These are phyloP conservation scores for Parathielavia appendiculata DNA, from an alignment of 495 filamentous ascomycete species.

Conservation along the genomic window DNA sequence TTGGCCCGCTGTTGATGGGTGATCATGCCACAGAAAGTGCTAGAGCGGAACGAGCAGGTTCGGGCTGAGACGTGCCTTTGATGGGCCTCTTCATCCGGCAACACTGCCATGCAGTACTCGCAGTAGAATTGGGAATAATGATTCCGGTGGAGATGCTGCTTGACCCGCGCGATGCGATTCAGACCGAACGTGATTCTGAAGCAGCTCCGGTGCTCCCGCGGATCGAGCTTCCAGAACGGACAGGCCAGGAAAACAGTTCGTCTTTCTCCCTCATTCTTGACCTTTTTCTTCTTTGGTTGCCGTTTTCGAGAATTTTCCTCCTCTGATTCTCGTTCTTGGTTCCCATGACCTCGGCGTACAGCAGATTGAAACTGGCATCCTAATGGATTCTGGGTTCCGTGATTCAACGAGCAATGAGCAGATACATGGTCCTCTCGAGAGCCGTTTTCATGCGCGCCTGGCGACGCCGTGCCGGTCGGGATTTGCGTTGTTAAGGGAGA, in stretches of 20 bases:
- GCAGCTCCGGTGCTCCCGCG: constrained; percentile 17
- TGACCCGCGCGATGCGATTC: constrained; percentile 17
- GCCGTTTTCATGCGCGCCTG: neutral
- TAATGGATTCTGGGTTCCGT: no score
- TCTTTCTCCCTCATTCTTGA: neutral
- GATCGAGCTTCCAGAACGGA: constrained; percentile 23
- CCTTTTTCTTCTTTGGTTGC: neutral
- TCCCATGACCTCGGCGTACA: no score
- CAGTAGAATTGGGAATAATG: constrained; percentile 25
- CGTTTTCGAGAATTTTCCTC: neutral
- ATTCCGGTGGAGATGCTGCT: constrained; percentile 19
- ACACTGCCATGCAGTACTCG: constrained; percentile 14
- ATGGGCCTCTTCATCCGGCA: constrained; percentile 15
- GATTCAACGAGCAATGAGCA: no score
- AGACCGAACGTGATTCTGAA: constrained; percentile 18
- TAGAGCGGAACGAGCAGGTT: constrained; percentile 5
- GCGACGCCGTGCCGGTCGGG: no score
- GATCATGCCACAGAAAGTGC: constrained; percentile 13
- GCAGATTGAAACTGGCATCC: no score
- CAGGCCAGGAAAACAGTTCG: constrained; percentile 13
- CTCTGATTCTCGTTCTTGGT: neutral
- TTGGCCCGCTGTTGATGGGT: constrained; percentile 8
- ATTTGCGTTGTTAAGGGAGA: neutral
- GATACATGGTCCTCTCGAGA: no score
- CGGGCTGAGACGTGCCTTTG: constrained; percentile 1